phyloP scores from a whole-genome alignment of 75 land plant genomes.

The Cunninghamia lanceolata region DNA sequence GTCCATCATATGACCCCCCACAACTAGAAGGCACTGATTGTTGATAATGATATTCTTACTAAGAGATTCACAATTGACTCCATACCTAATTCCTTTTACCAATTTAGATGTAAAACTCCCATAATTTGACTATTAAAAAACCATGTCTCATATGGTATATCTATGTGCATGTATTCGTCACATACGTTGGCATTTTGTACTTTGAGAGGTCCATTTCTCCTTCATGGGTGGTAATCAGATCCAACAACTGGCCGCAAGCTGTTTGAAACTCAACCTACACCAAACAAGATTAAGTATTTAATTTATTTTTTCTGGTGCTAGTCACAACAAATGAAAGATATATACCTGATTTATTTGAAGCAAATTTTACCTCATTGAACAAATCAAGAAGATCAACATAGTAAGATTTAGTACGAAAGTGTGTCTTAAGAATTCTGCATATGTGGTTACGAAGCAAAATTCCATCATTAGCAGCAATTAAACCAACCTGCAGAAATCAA shows the following conservation, averaged over 20 bases:
- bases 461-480: constrained; percentile 95
- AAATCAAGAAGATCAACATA: constrained; percentile 86
- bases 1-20: background rate
- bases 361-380: constrained; percentile 78
- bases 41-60: background rate
- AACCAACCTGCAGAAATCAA: constrained; percentile 60
- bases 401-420: constrained; percentile 74
- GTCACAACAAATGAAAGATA: background rate
- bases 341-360: constrained; percentile 2
- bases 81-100: background rate
- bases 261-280: constrained; percentile 93
- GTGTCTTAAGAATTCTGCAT: constrained; percentile 65
- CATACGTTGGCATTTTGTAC: constrained; percentile 82
- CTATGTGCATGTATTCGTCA: background rate
- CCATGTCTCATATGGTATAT: background rate
- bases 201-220: constrained; percentile 92
- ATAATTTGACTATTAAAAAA: background rate
- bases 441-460: constrained; percentile 88
- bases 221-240: constrained; percentile 89
- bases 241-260: constrained; percentile 95
- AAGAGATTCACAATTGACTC: background rate
- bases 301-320: background rate
- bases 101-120: background rate
- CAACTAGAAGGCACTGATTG: background rate
- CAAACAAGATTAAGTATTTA: background rate